Conservation (phyloP, 1,139 yeast species). For the Wickerhamomyces sp. region DNA sequence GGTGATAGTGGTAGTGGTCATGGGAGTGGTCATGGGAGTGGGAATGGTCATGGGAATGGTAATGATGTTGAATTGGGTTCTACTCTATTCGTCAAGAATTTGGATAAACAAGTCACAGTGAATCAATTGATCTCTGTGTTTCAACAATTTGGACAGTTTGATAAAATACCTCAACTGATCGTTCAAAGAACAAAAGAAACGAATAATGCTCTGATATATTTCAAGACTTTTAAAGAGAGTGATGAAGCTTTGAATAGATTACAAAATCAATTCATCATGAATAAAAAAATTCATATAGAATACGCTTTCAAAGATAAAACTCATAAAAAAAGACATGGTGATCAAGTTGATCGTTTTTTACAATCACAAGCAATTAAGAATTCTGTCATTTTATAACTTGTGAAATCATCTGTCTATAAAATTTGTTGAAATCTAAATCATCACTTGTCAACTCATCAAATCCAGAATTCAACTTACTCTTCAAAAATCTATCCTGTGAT, state of each 20-base stretch:
- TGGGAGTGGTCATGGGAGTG: conserved; percentile 4
- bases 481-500: conserved; percentile 63
- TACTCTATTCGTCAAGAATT: conserved; percentile 64
- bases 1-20: conserved; percentile 5
- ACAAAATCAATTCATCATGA: conserved; percentile 68
- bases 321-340: conserved; percentile 68
- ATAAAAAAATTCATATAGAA: conserved; percentile 51
- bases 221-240: conserved; percentile 59
- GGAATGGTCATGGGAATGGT: conserved; percentile 1
- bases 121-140: conserved; percentile 56
- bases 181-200: conserved; percentile 51
- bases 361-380: conserved; percentile 59
- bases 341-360: conserved; percentile 64
- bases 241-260: conserved; percentile 69
- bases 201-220: conserved; percentile 49
- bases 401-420: conserved; percentile 1
- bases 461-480: conserved; percentile 53
- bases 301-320: conserved; percentile 72
- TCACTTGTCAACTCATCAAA: conserved; percentile 8
- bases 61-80: conserved; percentile 60
- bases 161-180: conserved; percentile 46
- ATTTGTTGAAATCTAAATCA: conserved; percentile 4
- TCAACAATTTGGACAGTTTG: conserved; percentile 61
- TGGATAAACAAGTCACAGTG: conserved; percentile 67
- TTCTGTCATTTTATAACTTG: conserved; percentile 10